phyloP scores from a whole-genome alignment of 176 grass and related monocot species.

The barley (Hordeum vulgare) region DNA sequence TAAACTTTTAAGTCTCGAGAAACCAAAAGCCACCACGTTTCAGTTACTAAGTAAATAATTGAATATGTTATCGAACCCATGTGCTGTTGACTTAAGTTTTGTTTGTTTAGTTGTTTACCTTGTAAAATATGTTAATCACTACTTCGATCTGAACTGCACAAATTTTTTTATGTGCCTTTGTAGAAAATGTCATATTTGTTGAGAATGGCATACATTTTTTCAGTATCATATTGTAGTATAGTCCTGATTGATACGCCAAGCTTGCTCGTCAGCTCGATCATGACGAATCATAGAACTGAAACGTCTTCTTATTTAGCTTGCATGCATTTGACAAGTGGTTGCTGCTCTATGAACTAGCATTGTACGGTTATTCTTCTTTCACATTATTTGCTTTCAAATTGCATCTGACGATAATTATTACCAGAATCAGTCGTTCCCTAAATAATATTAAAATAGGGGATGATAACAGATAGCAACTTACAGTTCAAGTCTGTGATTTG shows the following conservation, averaged over 20 bases:
- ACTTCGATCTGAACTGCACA: not conserved
- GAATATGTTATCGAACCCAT: conserved; percentile 5
- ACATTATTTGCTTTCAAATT: not conserved
- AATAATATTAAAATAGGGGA: conserved; percentile 1
- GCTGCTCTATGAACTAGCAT: not conserved
- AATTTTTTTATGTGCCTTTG: not conserved
- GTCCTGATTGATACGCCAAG: not conserved
- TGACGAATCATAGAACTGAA: not conserved
- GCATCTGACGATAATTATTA: not conserved
- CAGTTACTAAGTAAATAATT: not conserved
- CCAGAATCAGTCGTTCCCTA: not conserved
- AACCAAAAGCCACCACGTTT: conserved; percentile 16
- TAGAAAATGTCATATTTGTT: not conserved
- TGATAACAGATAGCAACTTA: conserved; percentile 28
- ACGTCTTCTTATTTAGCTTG: not conserved
- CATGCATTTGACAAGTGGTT: not conserved
- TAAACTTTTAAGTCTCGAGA: conserved; percentile 14
- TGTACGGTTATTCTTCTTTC: not conserved
- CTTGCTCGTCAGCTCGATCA: not conserved
- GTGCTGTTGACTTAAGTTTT: not conserved
- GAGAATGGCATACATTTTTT: not conserved
- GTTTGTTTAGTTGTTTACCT: not conserved
- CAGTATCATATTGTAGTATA: not conserved
- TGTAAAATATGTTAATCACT: not conserved
- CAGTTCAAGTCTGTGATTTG: conserved; percentile 35